Base-by-base conservation (phyloP, 257 asterid genomes). In the Scutellaria barbata region DNA sequence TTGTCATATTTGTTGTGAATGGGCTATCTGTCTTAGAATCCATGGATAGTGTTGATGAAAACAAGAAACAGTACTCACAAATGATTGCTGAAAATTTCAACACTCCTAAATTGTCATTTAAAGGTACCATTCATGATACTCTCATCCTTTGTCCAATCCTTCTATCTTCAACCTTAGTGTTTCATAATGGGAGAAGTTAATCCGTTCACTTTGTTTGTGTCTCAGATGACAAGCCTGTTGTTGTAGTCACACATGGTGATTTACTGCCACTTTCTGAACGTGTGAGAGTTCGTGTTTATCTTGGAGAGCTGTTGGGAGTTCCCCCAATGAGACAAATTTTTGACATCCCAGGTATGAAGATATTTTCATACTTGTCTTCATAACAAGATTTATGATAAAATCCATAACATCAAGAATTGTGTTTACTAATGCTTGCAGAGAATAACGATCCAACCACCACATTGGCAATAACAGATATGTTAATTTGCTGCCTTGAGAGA, bases 211-310 rank as follows among this genome's bases (percentile, higher is more conserved):
- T 45, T 69, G 41, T 58, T 5, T 22, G 42, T 61, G 39, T 66
- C 69, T 74, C 87, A 92, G 98, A 93, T 74, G 94, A 89, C 83
- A 93, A 84, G 83, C 98, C 98, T 46, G 92, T 73, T n/a, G 75
- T 93, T 58, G 97, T 83, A 60, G 80, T 93, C 64, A 88, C 97
- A 1, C 98, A 93, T 65, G 98, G 98, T 71, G 98, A 93, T 81
- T 72, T 93, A 70, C 86, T 93, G 11, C 56, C 87, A 9, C 83
- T 83, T 63, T 46, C 81, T 51, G 95, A 88, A 59, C 94, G 96
- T 43, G 84, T 76, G 10, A 76, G 77, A 40, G 72, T 90, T 5
- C 85, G 96, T 42, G 65, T 83, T 73, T 76, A 83, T 77, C 75
- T 90, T 61, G 97, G 92, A 66, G 83, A 85, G 66, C 80, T 90